phyloP scores from a whole-genome alignment of 2,329 filamentous ascomycete genomes.

The Penicillium janthinellum region DNA sequence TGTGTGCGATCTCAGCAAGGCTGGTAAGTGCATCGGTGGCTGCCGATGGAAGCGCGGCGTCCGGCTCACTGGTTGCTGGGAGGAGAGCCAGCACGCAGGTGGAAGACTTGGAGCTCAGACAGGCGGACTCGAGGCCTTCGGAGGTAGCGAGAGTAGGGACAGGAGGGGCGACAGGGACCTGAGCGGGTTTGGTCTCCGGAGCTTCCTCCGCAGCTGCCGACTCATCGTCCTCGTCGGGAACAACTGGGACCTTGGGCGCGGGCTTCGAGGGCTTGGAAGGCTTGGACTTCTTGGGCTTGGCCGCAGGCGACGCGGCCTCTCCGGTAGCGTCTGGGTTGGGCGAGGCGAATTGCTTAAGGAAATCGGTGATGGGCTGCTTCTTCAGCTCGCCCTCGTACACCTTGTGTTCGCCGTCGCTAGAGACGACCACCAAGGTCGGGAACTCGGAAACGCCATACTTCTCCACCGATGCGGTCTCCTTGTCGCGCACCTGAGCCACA shows the following conservation, averaged over 20 bases:
- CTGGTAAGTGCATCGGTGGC: slow-evolving; percentile 60
- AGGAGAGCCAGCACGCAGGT: slow-evolving; percentile 82
- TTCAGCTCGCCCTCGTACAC: slow-evolving; percentile 82
- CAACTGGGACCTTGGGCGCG: slow-evolving; percentile 52
- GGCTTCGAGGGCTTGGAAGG: slow-evolving; percentile 56
- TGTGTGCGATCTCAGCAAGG: slow-evolving; percentile 74
- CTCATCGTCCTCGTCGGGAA: slow-evolving; percentile 44
- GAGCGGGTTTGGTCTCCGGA: slow-evolving; percentile 47
- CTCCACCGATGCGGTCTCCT: slow-evolving; percentile 71
- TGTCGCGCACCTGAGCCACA: slow-evolving; percentile 81
- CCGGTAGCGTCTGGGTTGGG: slow-evolving; percentile 78
- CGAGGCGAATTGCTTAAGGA: slow-evolving; percentile 74
- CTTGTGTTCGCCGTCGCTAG: slow-evolving; percentile 67
- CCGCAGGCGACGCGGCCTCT: slow-evolving; percentile 35
- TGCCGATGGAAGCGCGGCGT: slow-evolving; percentile 48
- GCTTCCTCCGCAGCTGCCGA: slow-evolving; percentile 26
- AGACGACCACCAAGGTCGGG: slow-evolving; percentile 78
- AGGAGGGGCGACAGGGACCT: slow-evolving; percentile 60
- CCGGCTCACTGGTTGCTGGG: slow-evolving; percentile 55
- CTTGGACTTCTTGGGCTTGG: slow-evolving; percentile 42
- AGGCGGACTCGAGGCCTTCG: slow-evolving; percentile 68
- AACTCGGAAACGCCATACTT: slow-evolving; percentile 76
- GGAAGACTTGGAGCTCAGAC: slow-evolving; percentile 72
- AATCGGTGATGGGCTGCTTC: slow-evolving; percentile 77
- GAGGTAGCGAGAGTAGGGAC: slow-evolving; percentile 67